Evolutionary conservation across 1,284 basidiomycete genomes (phyloP).

Genomic region (Singerocomus inundabilis): DNA sequence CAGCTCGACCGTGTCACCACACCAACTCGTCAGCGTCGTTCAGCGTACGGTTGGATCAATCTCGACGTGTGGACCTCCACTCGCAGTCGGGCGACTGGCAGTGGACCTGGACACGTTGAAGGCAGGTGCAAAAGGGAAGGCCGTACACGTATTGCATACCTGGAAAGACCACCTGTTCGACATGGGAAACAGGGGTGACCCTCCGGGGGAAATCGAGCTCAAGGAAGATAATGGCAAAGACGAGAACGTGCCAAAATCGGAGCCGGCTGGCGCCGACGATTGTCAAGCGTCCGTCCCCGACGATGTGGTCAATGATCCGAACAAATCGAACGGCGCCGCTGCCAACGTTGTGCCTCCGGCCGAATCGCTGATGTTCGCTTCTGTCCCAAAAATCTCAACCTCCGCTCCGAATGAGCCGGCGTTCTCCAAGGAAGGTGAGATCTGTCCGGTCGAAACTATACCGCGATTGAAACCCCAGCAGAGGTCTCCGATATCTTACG

Average conservation of each 20-base stretch:
- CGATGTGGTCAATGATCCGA: constrained; percentile 18
- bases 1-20: constrained; percentile 35
- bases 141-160: constrained; percentile 64
- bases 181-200: constrained; percentile 58
- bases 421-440: constrained; percentile 27
- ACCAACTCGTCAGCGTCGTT: constrained; percentile 59
- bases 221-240: constrained; percentile 22
- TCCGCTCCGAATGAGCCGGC: constrained; percentile 14
- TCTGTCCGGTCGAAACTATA: constrained; percentile 4
- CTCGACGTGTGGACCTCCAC: constrained; percentile 44
- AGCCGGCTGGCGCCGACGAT: constrained; percentile 1
- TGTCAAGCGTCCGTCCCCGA: constrained; percentile 11
- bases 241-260: constrained; percentile 16
- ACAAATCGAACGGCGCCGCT: constrained; percentile 8
- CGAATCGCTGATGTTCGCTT: constrained; percentile 1
- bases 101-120: constrained; percentile 47
- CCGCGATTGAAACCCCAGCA: constrained; percentile 23
- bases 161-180: constrained; percentile 74
- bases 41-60: constrained; percentile 41
- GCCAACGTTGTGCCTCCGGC: constrained; percentile 6
- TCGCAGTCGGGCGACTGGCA: constrained; percentile 72
- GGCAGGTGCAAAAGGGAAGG: constrained; percentile 64
- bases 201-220: constrained; percentile 43
- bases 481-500: constrained; percentile 69
- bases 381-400: constrained; percentile 2